phyloP scores from a whole-genome alignment of 2,329 filamentous ascomycete species.

The Fusarium sp. region DNA sequence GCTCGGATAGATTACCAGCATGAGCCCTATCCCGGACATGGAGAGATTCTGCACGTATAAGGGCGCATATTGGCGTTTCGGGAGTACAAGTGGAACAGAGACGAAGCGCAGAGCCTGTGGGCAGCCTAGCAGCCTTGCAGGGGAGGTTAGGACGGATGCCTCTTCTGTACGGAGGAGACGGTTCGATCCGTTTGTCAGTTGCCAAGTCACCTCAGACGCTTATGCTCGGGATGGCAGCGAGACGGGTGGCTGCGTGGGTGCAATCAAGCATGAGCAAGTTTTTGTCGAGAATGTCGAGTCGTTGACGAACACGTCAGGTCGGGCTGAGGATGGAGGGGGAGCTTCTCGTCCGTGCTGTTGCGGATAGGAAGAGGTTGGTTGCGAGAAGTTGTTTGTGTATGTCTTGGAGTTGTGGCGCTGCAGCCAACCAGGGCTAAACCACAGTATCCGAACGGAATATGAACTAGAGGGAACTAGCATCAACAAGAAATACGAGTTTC shows the following conservation, averaged over 20 bases:
- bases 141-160: neutral
- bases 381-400: neutral
- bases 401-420: neutral
- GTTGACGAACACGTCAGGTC: slow-evolving; percentile 8
- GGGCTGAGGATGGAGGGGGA: neutral
- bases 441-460: neutral
- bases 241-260: slow-evolving; percentile 30
- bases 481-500: neutral
- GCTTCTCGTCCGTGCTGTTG: neutral
- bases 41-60: slow-evolving; percentile 29
- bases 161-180: neutral
- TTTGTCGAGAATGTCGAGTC: neutral
- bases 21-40: neutral
- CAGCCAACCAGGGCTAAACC: neutral
- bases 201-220: neutral
- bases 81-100: slow-evolving; percentile 25
- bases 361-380: neutral
- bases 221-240: neutral
- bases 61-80: neutral
- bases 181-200: neutral
- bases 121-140: slow-evolving; percentile 12
- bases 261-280: slow-evolving; percentile 6
- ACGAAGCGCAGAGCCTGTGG: slow-evolving; percentile 2
- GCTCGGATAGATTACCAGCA: slow-evolving; percentile 14
- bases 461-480: neutral